Evolutionary conservation across 495 filamentous ascomycete species (phyloP).

Genomic region (Neurospora sp.): DNA sequence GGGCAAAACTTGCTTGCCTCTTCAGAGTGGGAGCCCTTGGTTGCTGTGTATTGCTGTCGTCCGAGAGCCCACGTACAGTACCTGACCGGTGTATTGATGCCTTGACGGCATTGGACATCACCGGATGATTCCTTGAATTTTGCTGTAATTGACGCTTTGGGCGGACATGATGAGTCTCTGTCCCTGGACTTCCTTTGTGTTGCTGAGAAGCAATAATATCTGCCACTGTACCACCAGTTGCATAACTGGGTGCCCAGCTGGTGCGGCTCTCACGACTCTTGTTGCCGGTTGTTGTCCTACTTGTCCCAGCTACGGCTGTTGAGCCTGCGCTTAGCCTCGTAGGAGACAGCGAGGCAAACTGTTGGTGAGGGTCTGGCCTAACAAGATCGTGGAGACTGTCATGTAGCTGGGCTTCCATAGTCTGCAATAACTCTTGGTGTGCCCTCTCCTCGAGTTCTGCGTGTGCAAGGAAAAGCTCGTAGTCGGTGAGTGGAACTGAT

Average conservation of each 20-base stretch:
- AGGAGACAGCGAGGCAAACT: conserved; percentile 5
- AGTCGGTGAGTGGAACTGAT: conserved; percentile 9
- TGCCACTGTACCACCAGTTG: not conserved
- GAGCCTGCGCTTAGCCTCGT: not conserved
- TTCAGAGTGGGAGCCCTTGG: conserved; percentile 4
- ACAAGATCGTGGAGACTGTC: not conserved
- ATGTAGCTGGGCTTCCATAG: not conserved
- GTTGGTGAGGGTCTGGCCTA: conserved; percentile 14
- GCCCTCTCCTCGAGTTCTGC: conserved; percentile 19
- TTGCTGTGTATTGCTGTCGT: conserved; percentile 1
- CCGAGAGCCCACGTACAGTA: not conserved
- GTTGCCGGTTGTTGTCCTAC: not conserved
- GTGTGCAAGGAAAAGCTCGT: conserved; percentile 18
- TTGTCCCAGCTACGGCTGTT: conserved; percentile 1
- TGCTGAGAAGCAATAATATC: not conserved
- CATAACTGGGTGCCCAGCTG: conserved; percentile 11
- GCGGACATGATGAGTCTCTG: not conserved
- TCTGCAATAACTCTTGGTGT: conserved; percentile 3
- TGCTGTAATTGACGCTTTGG: not conserved
- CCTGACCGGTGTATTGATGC: not conserved
- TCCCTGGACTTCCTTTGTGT: not conserved
- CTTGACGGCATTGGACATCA: not conserved
- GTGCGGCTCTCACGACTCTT: conserved; percentile 3
- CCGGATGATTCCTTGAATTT: not conserved
- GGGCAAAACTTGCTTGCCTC: conserved; percentile 17